These are phyloP conservation scores for Botryotinia convoluta DNA, from an alignment of 2,329 filamentous ascomycete species.

Conservation along the genomic window DNA sequence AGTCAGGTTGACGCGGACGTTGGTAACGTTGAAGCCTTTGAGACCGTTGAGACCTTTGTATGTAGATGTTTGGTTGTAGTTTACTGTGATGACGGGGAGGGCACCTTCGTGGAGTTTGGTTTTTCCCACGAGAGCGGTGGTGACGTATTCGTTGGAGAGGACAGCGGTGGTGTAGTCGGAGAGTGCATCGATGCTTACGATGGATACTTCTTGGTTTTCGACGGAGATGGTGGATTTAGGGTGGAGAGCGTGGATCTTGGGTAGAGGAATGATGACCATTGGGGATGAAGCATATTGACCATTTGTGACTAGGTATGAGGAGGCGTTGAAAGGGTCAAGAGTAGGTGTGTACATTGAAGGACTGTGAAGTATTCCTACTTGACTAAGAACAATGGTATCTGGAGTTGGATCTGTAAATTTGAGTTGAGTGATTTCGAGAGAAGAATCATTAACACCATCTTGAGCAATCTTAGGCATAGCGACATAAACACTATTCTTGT, in stretches of 20 bases:
- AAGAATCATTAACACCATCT: conserved; percentile 50
- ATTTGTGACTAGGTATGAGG: conserved; percentile 46
- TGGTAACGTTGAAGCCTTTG: conserved; percentile 48
- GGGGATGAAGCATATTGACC: conserved; percentile 34
- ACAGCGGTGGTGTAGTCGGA: conserved; percentile 46
- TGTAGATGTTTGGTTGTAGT: conserved; percentile 55
- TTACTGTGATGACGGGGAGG: conserved; percentile 49
- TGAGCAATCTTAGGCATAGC: conserved; percentile 58
- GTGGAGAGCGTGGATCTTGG: conserved; percentile 35
- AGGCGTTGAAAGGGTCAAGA: conserved; percentile 52
- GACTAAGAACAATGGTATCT: conserved; percentile 47
- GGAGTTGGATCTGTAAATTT: conserved; percentile 50
- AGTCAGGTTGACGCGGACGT: conserved; percentile 46
- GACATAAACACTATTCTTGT: conserved; percentile 50
- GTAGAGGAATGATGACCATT: conserved; percentile 35
- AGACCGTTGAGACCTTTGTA: conserved; percentile 60
- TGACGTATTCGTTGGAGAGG: conserved; percentile 48
- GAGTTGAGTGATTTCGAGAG: conserved; percentile 49
- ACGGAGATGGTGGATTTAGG: conserved; percentile 43
- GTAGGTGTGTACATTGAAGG: conserved; percentile 52
- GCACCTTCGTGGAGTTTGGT: conserved; percentile 50
- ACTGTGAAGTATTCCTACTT: conserved; percentile 48
- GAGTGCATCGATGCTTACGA: conserved; percentile 40
- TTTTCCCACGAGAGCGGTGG: conserved; percentile 50
- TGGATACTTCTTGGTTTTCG: conserved; percentile 45